Percentiles rank a stretch among this genome's conserved stretches.
phyloP scores from a whole-genome alignment of 75 land plant species.

The Pinus albicaulis region DNA sequence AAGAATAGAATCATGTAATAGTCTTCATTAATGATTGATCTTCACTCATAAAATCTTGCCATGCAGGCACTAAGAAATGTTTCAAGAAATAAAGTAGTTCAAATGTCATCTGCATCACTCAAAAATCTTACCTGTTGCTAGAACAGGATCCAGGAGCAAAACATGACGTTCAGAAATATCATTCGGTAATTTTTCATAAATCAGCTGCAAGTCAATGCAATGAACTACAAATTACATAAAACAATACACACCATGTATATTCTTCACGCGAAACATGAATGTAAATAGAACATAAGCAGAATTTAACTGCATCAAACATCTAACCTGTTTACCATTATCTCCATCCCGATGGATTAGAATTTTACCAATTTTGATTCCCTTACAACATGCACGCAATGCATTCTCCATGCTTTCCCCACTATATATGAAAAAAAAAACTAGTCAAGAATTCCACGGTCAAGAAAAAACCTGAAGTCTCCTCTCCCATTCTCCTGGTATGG shows the following conservation, averaged over 20 bases:
- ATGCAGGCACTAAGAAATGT: not conserved
- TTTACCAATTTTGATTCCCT: conserved; percentile 48
- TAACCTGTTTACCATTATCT: conserved; percentile 38
- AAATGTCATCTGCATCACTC: conserved; percentile 37
- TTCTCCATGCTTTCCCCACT: conserved; percentile 50
- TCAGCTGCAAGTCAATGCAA: conserved; percentile 39
- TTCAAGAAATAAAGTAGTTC: conserved; percentile 11
- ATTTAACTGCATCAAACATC: conserved; percentile 15
- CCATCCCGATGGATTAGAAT: conserved; percentile 44
- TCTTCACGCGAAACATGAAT: not conserved
- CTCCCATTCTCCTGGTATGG: not conserved
- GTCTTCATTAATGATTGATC: not conserved
- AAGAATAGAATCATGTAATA: not conserved
- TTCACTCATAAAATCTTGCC: not conserved
- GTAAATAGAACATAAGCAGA: conserved; percentile 9
- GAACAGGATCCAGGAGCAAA: conserved; percentile 53
- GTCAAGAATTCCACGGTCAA: not conserved
- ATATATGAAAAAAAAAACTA: not conserved
- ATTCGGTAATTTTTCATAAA: conserved; percentile 79
- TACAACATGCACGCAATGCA: conserved; percentile 45
- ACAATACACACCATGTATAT: not conserved
- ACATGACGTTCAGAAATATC: conserved; percentile 64
- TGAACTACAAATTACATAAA: not conserved
- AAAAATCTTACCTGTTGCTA: conserved; percentile 54
- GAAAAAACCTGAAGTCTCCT: not conserved